Evolutionary conservation across 1,284 basidiomycete species (phyloP).

Genomic region (Trametes hirsuta): DNA sequence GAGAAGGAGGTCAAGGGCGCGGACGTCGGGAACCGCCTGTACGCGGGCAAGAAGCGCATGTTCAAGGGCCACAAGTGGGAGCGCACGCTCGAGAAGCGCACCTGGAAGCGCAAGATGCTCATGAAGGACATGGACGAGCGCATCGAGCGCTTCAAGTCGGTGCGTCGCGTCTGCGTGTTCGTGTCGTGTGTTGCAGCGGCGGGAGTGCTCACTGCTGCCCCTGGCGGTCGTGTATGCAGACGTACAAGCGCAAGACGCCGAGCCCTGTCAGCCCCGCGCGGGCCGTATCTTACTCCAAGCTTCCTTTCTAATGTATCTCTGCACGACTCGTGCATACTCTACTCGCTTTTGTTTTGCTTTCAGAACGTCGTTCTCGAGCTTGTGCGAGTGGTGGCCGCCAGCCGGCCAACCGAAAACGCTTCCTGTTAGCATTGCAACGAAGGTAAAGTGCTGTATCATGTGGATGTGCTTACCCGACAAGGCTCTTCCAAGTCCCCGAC

Average conservation of each 20-base stretch:
- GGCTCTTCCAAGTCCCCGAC: no score
- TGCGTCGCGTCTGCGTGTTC: conserved; percentile 35
- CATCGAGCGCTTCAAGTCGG: conserved; percentile 64
- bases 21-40: conserved; percentile 63
- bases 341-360: not conserved
- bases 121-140: conserved; percentile 70
- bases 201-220: conserved; percentile 1
- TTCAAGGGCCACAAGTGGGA: conserved; percentile 89
- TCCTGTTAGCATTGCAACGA: no score
- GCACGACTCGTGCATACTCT: conserved; percentile 8
- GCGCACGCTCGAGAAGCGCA: conserved; percentile 50
- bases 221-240: conserved; percentile 9
- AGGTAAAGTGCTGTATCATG: no score
- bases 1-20: conserved; percentile 52
- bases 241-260: conserved; percentile 29
- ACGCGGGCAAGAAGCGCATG: conserved; percentile 76
- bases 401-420: no score
- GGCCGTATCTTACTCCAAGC: conserved; percentile 26
- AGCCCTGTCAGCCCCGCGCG: conserved; percentile 29
- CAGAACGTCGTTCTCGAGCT: not conserved
- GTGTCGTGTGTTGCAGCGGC: not conserved
- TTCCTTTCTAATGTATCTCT: conserved; percentile 29
- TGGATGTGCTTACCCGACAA: no score
- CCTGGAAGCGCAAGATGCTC: conserved; percentile 51
- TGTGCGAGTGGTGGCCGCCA: no score